A percentile compares a stretch with the other conserved stretches of the same genome.
Conservation (phyloP, 1,284 basidiomycete species). For the Boletellus deceptivus region DNA sequence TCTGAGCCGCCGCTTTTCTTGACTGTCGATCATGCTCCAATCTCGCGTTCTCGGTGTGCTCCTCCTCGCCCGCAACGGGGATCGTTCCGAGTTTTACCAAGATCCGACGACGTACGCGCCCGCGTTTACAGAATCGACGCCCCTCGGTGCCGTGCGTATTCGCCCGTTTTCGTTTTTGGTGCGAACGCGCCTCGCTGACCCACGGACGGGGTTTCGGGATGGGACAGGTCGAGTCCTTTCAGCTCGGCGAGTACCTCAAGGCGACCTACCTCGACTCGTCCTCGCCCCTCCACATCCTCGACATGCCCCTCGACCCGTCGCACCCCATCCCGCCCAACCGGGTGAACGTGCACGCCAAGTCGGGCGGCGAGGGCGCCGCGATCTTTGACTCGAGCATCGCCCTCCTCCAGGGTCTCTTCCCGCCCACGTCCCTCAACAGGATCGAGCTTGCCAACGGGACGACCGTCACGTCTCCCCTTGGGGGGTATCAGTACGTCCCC, state of each 20-base stretch:
- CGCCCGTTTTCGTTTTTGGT: too few species aligned
- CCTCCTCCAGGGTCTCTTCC: constrained; percentile 75
- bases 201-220: too few species aligned
- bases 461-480: constrained; percentile 67
- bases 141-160: constrained; percentile 72
- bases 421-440: constrained; percentile 65
- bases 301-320: constrained; percentile 43
- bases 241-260: constrained; percentile 67
- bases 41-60: constrained; percentile 77
- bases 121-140: constrained; percentile 74
- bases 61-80: constrained; percentile 80
- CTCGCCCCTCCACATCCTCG: constrained; percentile 65
- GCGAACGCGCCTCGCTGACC: too few species aligned
- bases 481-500: constrained; percentile 83
- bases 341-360: constrained; percentile 75
- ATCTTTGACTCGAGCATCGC: constrained; percentile 82
- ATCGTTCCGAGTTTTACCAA: constrained; percentile 70
- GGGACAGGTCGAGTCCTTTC: constrained; percentile 74
- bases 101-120: constrained; percentile 69
- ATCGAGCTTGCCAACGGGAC: constrained; percentile 79
- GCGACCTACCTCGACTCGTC: constrained; percentile 65
- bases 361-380: constrained; percentile 78
- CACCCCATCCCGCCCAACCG: constrained; percentile 51
- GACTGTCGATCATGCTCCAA: constrained; percentile 38
- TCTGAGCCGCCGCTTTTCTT: too few species aligned